Percentiles rank a stretch among this genome's conserved stretches.
phyloP scores from a whole-genome alignment of 305 asterid species.

The Solanum hybrid region DNA sequence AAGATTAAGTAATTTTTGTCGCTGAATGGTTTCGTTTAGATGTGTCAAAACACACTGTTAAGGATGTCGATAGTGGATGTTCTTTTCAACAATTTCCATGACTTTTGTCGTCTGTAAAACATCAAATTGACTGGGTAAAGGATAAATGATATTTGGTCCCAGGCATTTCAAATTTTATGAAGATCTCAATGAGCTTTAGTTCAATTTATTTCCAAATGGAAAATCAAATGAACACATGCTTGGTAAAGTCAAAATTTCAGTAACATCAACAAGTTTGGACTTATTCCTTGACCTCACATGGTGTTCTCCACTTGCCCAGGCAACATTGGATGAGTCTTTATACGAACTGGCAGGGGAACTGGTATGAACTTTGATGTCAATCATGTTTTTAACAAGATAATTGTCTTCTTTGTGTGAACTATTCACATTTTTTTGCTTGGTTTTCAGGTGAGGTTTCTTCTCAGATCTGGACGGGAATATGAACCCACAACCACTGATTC shows the following conservation, averaged over 20 bases:
- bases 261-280: not conserved
- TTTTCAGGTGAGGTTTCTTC: constrained; percentile 84
- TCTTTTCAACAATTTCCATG: not conserved
- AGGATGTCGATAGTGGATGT: not conserved
- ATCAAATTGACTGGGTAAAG: not conserved
- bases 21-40: not conserved
- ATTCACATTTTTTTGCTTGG: not conserved
- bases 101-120: not conserved
- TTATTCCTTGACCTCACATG: not conserved
- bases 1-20: not conserved
- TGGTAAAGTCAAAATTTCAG: not conserved
- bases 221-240: not conserved
- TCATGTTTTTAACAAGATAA: not conserved
- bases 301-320: constrained; percentile 41
- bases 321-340: constrained; percentile 87
- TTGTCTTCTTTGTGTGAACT: not conserved
- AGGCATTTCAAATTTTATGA: not conserved
- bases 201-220: not conserved
- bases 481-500: constrained; percentile 60
- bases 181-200: not conserved
- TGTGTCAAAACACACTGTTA: not conserved
- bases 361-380: constrained; percentile 34
- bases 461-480: constrained; percentile 95
- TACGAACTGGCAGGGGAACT: constrained; percentile 99
- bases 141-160: not conserved